Conservation (phyloP, 352 stramenopile genomes). For the Phytopythium montanum region DNA sequence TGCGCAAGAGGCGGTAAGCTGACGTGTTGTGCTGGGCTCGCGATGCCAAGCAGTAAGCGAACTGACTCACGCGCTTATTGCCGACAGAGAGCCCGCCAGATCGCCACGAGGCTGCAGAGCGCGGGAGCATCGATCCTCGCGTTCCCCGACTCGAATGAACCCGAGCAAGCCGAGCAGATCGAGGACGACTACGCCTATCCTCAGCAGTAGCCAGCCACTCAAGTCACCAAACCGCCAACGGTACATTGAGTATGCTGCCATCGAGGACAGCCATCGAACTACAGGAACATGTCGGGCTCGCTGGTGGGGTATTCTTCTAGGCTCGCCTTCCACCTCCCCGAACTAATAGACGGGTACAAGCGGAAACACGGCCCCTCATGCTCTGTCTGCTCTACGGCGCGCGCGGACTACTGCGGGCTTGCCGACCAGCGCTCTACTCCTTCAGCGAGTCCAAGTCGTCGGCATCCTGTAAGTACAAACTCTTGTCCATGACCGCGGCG, state of each 20-base stretch:
- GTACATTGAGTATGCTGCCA: neutral
- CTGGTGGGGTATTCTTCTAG: conserved; percentile 2
- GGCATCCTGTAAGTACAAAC: conserved; percentile 75
- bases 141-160: conserved; percentile 28
- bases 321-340: neutral
- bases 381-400: neutral
- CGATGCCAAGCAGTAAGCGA: neutral
- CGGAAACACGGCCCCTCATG: neutral
- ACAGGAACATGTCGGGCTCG: neutral
- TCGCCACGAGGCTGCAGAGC: conserved; percentile 37
- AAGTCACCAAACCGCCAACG: neutral
- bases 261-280: neutral
- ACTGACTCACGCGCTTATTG: conserved; percentile 3
- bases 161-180: conserved; percentile 11
- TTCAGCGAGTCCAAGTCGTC: conserved; percentile 78
- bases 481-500: conserved; percentile 79
- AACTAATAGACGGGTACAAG: neutral
- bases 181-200: conserved; percentile 3
- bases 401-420: neutral
- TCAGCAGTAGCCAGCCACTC: conserved; percentile 12
- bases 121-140: conserved; percentile 56
- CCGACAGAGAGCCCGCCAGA: conserved; percentile 31
- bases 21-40: neutral
- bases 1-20: conserved; percentile 54
- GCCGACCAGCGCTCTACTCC: conserved; percentile 26